Conservation (phyloP, 306 rosid species). For the Casuarina equisetifolia region DNA sequence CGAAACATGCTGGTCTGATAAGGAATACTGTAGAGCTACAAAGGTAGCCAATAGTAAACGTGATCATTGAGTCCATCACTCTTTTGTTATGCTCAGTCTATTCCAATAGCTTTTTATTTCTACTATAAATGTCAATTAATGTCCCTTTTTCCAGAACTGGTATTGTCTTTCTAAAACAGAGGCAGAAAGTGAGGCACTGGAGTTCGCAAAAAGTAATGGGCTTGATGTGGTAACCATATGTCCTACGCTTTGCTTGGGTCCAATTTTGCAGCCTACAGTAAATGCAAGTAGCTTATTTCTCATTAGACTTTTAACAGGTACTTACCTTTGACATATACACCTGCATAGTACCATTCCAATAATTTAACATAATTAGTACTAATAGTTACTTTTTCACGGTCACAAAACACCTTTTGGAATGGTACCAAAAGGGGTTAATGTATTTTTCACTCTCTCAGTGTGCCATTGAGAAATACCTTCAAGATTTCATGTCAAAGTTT, state of each 20-base stretch:
- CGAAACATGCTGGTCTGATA: conserved; percentile 50
- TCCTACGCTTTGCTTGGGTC: too few species aligned
- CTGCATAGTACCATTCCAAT: not conserved
- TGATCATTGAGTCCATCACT: not conserved
- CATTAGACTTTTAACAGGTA: too few species aligned
- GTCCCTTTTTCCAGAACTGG: too few species aligned
- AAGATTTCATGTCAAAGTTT: not conserved
- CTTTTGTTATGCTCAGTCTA: not conserved
- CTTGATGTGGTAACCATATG: too few species aligned
- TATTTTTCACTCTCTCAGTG: not conserved
- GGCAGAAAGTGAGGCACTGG: too few species aligned
- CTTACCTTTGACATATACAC: not conserved
- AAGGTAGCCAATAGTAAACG: conserved; percentile 26
- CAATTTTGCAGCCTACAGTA: too few species aligned
- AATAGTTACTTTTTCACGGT: not conserved
- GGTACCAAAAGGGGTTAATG: not conserved
- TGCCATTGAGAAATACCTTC: not conserved
- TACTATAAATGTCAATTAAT: not conserved
- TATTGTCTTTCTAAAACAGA: too few species aligned
- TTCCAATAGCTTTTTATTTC: not conserved
- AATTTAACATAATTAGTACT: not conserved
- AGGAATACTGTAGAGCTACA: conserved; percentile 39
- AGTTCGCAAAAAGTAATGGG: too few species aligned
- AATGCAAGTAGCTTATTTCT: too few species aligned
- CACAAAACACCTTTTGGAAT: not conserved